These are phyloP conservation scores for Eucalyptus shirleyi DNA, from an alignment of 345 rosid species.

Conservation along the genomic window DNA sequence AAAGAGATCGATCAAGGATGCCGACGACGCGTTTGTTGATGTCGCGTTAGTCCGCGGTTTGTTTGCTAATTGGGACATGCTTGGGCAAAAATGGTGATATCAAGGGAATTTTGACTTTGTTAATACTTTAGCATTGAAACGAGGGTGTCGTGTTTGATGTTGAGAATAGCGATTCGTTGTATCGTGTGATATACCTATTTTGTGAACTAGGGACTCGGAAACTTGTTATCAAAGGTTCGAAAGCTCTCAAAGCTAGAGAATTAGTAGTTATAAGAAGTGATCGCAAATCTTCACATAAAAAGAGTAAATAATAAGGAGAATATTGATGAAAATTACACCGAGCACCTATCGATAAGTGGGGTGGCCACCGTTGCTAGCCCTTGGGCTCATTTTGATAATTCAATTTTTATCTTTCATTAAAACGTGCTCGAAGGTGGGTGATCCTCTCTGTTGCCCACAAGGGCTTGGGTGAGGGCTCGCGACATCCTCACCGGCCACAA, in stretches of 20 bases:
- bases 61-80: neutral
- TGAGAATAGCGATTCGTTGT: neutral
- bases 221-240: neutral
- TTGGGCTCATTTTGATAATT: neutral
- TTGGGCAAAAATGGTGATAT: neutral
- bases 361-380: neutral
- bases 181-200: neutral
- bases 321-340: neutral
- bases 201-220: neutral
- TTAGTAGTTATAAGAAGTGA: neutral
- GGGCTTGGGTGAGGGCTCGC: neutral
- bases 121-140: neutral
- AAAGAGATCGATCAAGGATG: neutral
- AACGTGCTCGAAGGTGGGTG: accelerated
- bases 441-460: neutral
- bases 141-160: neutral
- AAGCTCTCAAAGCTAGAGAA: neutral
- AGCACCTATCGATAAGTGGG: neutral
- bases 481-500: neutral
- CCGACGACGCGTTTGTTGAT: neutral
- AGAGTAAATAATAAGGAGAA: neutral
- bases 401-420: neutral
- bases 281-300: neutral
- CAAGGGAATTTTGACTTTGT: neutral
- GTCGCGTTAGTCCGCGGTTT: neutral